These are phyloP conservation scores for Phytophthora pluvialis DNA, from an alignment of 352 stramenopile genomes.

Conservation along the genomic window DNA sequence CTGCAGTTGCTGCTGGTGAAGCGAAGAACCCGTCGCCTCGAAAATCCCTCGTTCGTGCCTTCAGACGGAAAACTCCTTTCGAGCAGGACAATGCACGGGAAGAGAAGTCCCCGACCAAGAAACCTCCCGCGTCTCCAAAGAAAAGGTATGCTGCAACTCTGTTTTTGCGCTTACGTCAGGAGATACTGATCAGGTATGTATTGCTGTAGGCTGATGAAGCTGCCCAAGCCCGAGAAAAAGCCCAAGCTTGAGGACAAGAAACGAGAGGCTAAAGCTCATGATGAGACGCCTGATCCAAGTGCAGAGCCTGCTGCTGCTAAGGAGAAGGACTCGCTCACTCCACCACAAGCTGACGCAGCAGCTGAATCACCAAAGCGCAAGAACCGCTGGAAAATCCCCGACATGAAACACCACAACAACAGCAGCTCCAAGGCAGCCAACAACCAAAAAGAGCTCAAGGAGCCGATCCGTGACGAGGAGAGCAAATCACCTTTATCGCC, in stretches of 20 bases:
- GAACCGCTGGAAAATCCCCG: conserved; percentile 38
- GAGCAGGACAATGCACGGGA: conserved; percentile 18
- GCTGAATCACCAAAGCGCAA: conserved; percentile 30
- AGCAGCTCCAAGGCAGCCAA: conserved; percentile 21
- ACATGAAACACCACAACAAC: conserved; percentile 35
- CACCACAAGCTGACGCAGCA: conserved; percentile 18
- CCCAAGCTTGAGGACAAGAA: conserved; percentile 25
- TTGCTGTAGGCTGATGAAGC: conserved; percentile 34
- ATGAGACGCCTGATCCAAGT: conserved; percentile 13
- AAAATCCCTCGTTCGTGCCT: conserved; percentile 22
- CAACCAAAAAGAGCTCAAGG: conserved; percentile 28
- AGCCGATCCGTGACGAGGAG: conserved; percentile 15
- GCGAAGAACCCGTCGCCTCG: conserved; percentile 18
- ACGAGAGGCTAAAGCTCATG: conserved; percentile 16
- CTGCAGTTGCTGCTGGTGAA: conserved; percentile 6
- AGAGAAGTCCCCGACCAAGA: conserved; percentile 28
- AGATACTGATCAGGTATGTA: neutral
- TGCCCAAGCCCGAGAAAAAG: conserved; percentile 35
- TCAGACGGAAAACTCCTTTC: conserved; percentile 20
- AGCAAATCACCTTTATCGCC: conserved; percentile 16
- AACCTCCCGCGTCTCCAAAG: conserved; percentile 22
- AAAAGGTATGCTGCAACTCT: conserved; percentile 19
- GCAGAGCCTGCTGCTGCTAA: conserved; percentile 1
- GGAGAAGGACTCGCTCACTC: conserved; percentile 22
- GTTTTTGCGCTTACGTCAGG: neutral